Evolutionary conservation across 1,139 yeast genomes (phyloP).

Genomic region (Cylindricascospora bacillispora): DNA sequence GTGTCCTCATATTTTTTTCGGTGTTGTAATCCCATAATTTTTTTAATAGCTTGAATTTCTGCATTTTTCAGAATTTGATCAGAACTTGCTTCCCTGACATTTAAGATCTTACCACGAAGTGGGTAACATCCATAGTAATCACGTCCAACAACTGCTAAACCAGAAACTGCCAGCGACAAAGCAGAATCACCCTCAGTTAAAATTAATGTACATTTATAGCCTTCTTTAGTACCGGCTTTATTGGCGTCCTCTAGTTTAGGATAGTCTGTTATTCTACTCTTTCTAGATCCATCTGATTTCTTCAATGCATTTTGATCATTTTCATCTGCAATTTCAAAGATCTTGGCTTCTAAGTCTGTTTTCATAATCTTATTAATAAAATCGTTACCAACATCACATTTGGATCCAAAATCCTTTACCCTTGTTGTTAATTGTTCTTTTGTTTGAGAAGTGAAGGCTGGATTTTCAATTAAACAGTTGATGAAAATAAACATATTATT

Average conservation of each 20-base stretch:
- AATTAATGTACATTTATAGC: conserved; percentile 82
- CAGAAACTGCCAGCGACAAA: conserved; percentile 81
- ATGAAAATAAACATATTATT: conserved; percentile 84
- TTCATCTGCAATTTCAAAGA: conserved; percentile 69
- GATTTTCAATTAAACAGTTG: conserved; percentile 89
- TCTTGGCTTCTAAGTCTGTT: conserved; percentile 73
- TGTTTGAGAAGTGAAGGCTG: conserved; percentile 95
- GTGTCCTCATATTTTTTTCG: conserved; percentile 70
- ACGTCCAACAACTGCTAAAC: conserved; percentile 89
- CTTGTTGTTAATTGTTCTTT: conserved; percentile 92
- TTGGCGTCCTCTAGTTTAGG: conserved; percentile 93
- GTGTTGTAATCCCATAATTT: conserved; percentile 92
- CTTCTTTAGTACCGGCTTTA: conserved; percentile 90
- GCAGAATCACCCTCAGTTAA: conserved; percentile 98
- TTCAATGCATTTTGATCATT: conserved; percentile 83
- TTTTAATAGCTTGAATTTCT: conserved; percentile 90
- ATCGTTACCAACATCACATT: conserved; percentile 54
- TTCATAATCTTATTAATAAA: conserved; percentile 62
- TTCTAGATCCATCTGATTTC: conserved; percentile 82
- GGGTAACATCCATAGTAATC: conserved; percentile 96
- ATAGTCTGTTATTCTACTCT: conserved; percentile 76
- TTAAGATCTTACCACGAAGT: conserved; percentile 82
- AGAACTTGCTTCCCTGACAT: conserved; percentile 91
- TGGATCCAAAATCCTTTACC: conserved; percentile 79
- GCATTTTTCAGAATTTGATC: conserved; percentile 88